Evolutionary conservation across 805 yeast genomes (phyloP).

Genomic region (Candida qinlingensis): DNA sequence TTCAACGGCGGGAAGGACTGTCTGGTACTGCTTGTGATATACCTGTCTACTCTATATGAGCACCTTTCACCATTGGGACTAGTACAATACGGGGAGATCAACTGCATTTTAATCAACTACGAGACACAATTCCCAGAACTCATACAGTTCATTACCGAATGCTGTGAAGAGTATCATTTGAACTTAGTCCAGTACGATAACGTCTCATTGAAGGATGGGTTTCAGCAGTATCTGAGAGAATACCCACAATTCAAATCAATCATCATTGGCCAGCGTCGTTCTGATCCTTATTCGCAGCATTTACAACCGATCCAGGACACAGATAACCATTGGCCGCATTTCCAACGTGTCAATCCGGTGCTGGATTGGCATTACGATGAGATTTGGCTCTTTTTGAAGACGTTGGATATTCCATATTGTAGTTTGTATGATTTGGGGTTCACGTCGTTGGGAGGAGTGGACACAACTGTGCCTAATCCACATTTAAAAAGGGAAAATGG

Average conservation of each 20-base stretch:
- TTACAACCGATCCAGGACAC: slow-evolving; percentile 64
- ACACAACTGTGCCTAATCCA: slow-evolving; percentile 71
- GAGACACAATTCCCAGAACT: slow-evolving; percentile 70
- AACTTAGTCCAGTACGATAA: slow-evolving; percentile 33
- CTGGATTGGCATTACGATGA: slow-evolving; percentile 82
- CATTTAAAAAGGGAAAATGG: slow-evolving; percentile 30
- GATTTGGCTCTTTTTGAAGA: slow-evolving; percentile 77
- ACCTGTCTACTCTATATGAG: slow-evolving; percentile 50
- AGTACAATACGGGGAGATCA: slow-evolving; percentile 29
- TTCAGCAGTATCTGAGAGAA: slow-evolving; percentile 49
- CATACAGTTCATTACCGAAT: slow-evolving; percentile 53
- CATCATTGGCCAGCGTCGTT: slow-evolving; percentile 80
- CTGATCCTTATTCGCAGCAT: slow-evolving; percentile 76
- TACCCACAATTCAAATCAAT: slow-evolving; percentile 62
- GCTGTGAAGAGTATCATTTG: slow-evolving; percentile 52
- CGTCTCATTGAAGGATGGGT: slow-evolving; percentile 61
- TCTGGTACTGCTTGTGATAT: slow-evolving; percentile 74
- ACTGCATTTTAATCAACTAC: slow-evolving; percentile 70
- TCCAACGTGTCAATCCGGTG: slow-evolving; percentile 80
- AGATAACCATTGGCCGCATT: slow-evolving; percentile 88
- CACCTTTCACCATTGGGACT: slow-evolving; percentile 14
- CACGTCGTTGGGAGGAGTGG: slow-evolving; percentile 82
- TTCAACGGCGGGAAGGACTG: slow-evolving; percentile 98
- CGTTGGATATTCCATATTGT: slow-evolving; percentile 63
- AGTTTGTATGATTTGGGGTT: slow-evolving; percentile 74